These are phyloP conservation scores for Penicillium arizonense DNA, from an alignment of 495 filamentous ascomycete species.

Conservation along the genomic window DNA sequence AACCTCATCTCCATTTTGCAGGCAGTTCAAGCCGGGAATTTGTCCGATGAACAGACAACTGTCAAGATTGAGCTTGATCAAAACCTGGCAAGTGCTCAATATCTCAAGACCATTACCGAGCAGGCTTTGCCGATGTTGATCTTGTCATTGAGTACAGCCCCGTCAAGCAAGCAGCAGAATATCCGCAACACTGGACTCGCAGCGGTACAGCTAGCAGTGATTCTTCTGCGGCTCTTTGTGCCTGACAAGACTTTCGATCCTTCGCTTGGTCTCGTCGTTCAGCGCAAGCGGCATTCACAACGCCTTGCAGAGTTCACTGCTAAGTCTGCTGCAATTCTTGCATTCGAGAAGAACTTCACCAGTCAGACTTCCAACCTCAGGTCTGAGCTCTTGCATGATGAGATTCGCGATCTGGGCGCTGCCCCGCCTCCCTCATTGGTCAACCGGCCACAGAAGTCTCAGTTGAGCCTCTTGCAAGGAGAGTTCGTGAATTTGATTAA, in stretches of 20 bases:
- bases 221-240: constrained; percentile 71
- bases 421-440: constrained; percentile 62
- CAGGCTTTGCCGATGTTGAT: constrained; percentile 34
- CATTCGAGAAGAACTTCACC: constrained; percentile 66
- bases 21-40: constrained; percentile 17
- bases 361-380: constrained; percentile 65
- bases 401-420: constrained; percentile 60
- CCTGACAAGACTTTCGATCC: constrained; percentile 87
- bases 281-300: constrained; percentile 62
- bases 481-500: constrained; percentile 79
- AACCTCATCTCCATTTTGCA: constrained; percentile 25
- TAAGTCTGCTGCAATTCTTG: constrained; percentile 58
- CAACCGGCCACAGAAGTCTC: constrained; percentile 65
- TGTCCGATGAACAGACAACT: constrained; percentile 9
- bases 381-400: constrained; percentile 54
- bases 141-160: constrained; percentile 17
- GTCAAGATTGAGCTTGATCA: constrained; percentile 19
- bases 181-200: constrained; percentile 29
- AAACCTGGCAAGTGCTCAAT: constrained; percentile 30
- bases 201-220: constrained; percentile 38
- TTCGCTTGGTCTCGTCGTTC: constrained; percentile 70
- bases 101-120: constrained; percentile 32
- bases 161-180: constrained; percentile 9
- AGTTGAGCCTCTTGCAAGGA: constrained; percentile 69
- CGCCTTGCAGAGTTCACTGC: constrained; percentile 50